These are phyloP conservation scores for Suhomyces taliae DNA, from an alignment of 1,139 yeast species.

Conservation along the genomic window DNA sequence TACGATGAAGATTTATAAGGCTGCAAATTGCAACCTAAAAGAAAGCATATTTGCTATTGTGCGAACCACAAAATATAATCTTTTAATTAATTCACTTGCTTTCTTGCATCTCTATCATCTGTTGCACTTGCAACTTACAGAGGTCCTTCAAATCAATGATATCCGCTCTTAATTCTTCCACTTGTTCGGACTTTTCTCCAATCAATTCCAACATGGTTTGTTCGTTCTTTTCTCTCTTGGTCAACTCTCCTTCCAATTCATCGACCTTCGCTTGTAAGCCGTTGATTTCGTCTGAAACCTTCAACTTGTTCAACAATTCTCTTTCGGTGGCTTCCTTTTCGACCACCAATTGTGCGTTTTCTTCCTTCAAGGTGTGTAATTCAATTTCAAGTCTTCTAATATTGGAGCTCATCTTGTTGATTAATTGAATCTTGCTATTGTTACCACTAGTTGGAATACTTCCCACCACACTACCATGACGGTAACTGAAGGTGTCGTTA, in stretches of 20 bases:
- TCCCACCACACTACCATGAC: slow-evolving; percentile 14
- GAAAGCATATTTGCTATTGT: too few relatives aligned
- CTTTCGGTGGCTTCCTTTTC: slow-evolving; percentile 70
- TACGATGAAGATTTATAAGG: too few relatives aligned
- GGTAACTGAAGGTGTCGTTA: slow-evolving; percentile 2
- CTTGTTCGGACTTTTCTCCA: slow-evolving; percentile 87
- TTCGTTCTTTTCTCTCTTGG: slow-evolving; percentile 41
- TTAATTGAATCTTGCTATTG: slow-evolving; percentile 51
- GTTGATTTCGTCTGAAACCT: slow-evolving; percentile 51
- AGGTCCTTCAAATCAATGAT: slow-evolving; percentile 84
- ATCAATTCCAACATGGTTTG: slow-evolving; percentile 70
- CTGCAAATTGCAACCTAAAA: too few relatives aligned
- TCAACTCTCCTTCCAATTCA: slow-evolving; percentile 37
- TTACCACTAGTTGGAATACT: slow-evolving; percentile 17
- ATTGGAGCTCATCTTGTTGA: slow-evolving; percentile 71
- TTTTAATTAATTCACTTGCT: slow-evolving; percentile 1
- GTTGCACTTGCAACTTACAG: slow-evolving; percentile 81
- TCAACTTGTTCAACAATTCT: slow-evolving; percentile 51
- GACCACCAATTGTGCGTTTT: slow-evolving; percentile 48
- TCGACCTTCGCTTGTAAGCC: slow-evolving; percentile 35
- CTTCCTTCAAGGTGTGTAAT: slow-evolving; percentile 62
- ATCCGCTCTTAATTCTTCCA: slow-evolving; percentile 84
- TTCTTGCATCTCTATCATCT: slow-evolving; percentile 69
- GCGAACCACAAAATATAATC: too few relatives aligned
- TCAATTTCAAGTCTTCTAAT: slow-evolving; percentile 82